Percentiles rank a stretch among this genome's conserved stretches.
These are phyloP conservation scores for Solanum ossicruentum DNA, from an alignment of 257 asterid species.

Conservation along the genomic window DNA sequence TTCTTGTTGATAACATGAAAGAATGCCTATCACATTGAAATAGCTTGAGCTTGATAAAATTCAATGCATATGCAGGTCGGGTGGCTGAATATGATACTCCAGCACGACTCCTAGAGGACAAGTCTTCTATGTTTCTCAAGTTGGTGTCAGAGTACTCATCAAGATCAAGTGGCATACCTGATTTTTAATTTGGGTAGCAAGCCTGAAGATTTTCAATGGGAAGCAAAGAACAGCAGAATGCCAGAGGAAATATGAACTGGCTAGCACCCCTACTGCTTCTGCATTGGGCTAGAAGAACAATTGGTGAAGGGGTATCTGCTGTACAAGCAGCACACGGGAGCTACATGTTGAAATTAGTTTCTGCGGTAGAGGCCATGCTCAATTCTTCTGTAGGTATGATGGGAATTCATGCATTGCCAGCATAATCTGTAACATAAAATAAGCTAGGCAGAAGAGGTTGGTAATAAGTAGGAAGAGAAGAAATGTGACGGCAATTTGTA, in stretches of 20 bases:
- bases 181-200: slow-evolving; percentile 21
- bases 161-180: slow-evolving; percentile 53
- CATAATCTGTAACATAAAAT: slow-evolving; percentile 33
- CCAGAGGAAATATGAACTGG: background rate
- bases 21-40: background rate
- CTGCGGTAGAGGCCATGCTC: background rate
- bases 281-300: background rate
- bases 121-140: slow-evolving; percentile 92
- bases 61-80: slow-evolving; percentile 44
- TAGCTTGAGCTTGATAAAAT: background rate
- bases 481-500: slow-evolving; percentile 8
- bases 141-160: slow-evolving; percentile 85
- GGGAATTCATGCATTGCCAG: slow-evolving; percentile 15
- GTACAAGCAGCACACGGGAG: background rate
- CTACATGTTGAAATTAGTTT: background rate
- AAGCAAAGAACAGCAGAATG: background rate
- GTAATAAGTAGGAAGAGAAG: slow-evolving; percentile 10
- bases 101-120: slow-evolving; percentile 74
- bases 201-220: background rate
- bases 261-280: background rate
- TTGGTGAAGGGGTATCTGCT: background rate
- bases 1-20: background rate
- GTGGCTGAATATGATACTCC: slow-evolving; percentile 95
- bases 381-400: background rate
- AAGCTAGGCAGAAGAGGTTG: slow-evolving; percentile 13